Percentiles rank a stretch among this genome's conserved stretches.
Conservation (phyloP, 306 rosid species). For the Gillenia trifoliata region DNA sequence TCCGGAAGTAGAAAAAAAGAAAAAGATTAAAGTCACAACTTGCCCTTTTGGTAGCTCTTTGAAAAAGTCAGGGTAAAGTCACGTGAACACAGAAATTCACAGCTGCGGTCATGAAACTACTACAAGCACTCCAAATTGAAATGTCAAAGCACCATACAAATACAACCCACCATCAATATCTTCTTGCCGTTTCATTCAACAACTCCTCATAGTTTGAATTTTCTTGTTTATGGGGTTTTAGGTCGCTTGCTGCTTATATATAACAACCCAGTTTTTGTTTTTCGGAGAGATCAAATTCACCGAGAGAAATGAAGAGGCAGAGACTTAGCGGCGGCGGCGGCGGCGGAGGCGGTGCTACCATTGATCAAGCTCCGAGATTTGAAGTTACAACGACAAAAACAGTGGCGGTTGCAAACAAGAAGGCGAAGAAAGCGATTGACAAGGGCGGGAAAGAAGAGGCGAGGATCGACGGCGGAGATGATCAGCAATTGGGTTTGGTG, state of each 20-base stretch:
- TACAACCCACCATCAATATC: not conserved
- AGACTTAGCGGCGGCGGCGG: slow-evolving; percentile 21
- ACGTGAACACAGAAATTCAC: slow-evolving; percentile 13
- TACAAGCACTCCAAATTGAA: not conserved
- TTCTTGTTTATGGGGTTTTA: not conserved
- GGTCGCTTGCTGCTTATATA: not conserved
- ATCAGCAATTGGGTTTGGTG: not conserved
- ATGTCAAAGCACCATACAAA: not conserved
- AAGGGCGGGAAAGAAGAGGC: slow-evolving; percentile 16
- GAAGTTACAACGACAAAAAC: slow-evolving; percentile 21
- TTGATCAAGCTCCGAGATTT: slow-evolving; percentile 17
- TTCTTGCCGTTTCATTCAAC: slow-evolving; percentile 13
- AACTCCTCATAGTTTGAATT: not conserved
- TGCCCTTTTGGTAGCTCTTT: slow-evolving; percentile 5
- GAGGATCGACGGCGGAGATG: slow-evolving; percentile 8
- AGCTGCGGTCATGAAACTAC: not conserved
- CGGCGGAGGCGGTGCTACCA: slow-evolving; percentile 6
- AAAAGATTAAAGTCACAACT: not conserved
- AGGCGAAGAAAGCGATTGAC: slow-evolving; percentile 27
- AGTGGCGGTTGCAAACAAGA: slow-evolving; percentile 31
- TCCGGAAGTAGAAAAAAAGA: not conserved
- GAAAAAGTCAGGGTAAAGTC: not conserved
- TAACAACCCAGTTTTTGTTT: not conserved
- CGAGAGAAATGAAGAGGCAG: slow-evolving; percentile 52
- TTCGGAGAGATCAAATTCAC: not conserved